phyloP scores from a whole-genome alignment of 192 early-diverging fungal genomes.

The Coemansia pectinata region DNA sequence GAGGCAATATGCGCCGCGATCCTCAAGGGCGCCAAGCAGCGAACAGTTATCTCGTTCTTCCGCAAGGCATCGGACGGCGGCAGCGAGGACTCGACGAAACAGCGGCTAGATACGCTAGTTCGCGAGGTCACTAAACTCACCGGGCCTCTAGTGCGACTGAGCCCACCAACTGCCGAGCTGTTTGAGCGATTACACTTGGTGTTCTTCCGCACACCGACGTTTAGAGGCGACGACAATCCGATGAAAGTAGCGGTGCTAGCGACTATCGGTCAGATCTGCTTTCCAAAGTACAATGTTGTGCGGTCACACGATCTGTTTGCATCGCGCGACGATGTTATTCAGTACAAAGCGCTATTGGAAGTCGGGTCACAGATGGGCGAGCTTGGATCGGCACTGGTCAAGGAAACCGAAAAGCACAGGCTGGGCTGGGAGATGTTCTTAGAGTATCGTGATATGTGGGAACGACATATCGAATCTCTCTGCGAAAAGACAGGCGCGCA shows the following conservation, averaged over 20 bases:
- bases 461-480: constrained; percentile 12
- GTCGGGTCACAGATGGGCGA: constrained; percentile 29
- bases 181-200: constrained; percentile 54
- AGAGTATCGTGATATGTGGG: constrained; percentile 23
- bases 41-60: constrained; percentile 46
- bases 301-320: constrained; percentile 44
- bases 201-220: constrained; percentile 40
- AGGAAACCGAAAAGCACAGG: constrained; percentile 30
- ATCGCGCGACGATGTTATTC: constrained; percentile 36
- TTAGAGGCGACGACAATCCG: constrained; percentile 31
- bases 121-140: constrained; percentile 23
- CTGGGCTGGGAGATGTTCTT: constrained; percentile 40
- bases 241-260: constrained; percentile 37
- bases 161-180: constrained; percentile 22
- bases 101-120: constrained; percentile 17
- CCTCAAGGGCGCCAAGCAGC: constrained; percentile 36
- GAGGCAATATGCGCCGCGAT: constrained; percentile 27
- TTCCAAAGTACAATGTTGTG: constrained; percentile 33
- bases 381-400: constrained; percentile 21
- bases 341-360: constrained; percentile 33
- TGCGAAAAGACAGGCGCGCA: neutral
- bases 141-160: constrained; percentile 33
- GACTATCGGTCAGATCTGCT: constrained; percentile 34
- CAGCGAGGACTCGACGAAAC: constrained; percentile 10
- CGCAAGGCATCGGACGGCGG: constrained; percentile 6